Conservation (phyloP, 1,284 basidiomycete genomes). For the Apiotrichum porosum region DNA sequence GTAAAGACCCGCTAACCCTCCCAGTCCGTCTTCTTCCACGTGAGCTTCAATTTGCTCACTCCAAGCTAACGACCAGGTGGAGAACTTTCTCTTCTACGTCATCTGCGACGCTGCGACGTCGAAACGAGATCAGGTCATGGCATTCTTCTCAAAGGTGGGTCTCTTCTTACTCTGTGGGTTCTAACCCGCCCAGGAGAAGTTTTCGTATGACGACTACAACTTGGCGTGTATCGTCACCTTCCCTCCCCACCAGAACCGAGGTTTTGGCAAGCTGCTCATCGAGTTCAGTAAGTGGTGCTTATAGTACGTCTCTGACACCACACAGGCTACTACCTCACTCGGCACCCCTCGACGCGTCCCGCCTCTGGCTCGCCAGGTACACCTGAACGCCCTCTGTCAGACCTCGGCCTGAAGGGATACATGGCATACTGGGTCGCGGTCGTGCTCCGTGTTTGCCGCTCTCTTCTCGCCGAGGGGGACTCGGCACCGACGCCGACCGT, state of each 20-base stretch:
- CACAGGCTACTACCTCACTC: conserved; percentile 83
- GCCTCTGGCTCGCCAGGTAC: conserved; percentile 73
- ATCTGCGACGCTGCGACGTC: conserved; percentile 75
- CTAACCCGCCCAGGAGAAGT: conserved; percentile 66
- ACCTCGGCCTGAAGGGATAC: conserved; percentile 86
- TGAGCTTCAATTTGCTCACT: no score
- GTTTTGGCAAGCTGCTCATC: conserved; percentile 92
- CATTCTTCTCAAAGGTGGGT: conserved; percentile 88
- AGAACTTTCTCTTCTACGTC: conserved; percentile 77
- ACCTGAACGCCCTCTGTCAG: conserved; percentile 90
- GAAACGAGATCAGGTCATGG: conserved; percentile 74
- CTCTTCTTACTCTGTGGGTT: neutral
- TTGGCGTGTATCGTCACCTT: conserved; percentile 94
- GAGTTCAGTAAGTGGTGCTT: conserved; percentile 72
- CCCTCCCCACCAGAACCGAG: conserved; percentile 84
- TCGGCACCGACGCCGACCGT: neutral
- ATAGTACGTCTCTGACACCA: neutral
- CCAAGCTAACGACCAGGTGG: conserved; percentile 21
- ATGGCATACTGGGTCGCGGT: conserved; percentile 86
- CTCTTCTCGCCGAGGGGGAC: conserved; percentile 32
- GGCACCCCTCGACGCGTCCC: conserved; percentile 46
- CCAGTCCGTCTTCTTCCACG: conserved; percentile 84
- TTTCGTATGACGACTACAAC: conserved; percentile 95
- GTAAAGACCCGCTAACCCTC: conserved; percentile 1
- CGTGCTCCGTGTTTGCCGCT: conserved; percentile 74